Base-by-base conservation (phyloP, 176 grass and related monocot genomes). In the Aegilops umbellulata region DNA sequence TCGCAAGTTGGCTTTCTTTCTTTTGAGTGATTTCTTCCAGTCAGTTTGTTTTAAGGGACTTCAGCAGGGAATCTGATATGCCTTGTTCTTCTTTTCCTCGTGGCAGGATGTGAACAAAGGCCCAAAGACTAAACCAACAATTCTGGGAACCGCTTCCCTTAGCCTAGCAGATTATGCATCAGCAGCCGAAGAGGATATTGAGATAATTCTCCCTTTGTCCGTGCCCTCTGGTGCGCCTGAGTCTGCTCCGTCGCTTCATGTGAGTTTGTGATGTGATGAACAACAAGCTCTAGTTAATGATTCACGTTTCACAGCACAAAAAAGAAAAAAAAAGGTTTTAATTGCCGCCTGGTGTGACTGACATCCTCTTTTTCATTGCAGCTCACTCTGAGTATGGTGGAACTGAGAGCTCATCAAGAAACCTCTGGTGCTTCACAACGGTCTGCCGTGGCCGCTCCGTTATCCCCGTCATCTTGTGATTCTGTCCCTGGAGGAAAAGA, bases 131-230 rank as follows among this genome's bases (percentile, higher is more conserved):
- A 99, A 99, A 78, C 90, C 90, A 84, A 82, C 94, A 46, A 73
- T 97, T 87, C 63, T 99, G 25, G 97, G 94, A 80, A 85, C 90
- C 57, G 82, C 92, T 68, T 85, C 80, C 30, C 70, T 99, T 24
- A 93, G 94, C 79, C 83, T 99, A 47, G 90, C 94, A 24, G 89
- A 97, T 53, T 94, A 93, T 85, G 87, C 87, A 69, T 74, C 90
- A 34, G 74, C 92, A 31, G 65, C 88, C 7, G 73, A 87, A 35
- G 90, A 92, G 69, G 87, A 76, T 32, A 93, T 94, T 44, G 86
- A 94, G 76, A 89, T 99, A 82, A 91, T 92, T 72, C 80, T 97
- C 57, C 87, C 94, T 5, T 81, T 99, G 67, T 81, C 74, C n/a
- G 15, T 90, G 38, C 85, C 92, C 79, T 74, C n/a, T 81, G 89